These are phyloP conservation scores for Talaromyces funiculosus DNA, from an alignment of 2,329 filamentous ascomycete genomes.

Conservation along the genomic window DNA sequence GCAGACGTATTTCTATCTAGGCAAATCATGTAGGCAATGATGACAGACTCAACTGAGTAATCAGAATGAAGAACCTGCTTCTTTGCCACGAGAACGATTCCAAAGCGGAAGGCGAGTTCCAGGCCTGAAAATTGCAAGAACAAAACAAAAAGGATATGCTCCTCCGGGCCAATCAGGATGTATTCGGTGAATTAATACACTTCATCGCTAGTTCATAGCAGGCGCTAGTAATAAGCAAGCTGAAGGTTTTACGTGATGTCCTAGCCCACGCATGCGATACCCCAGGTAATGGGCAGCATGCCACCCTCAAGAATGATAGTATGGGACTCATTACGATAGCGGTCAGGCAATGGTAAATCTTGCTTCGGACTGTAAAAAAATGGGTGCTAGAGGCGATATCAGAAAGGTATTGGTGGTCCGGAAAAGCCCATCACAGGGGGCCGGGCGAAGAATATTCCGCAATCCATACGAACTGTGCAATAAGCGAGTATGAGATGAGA, in stretches of 20 bases:
- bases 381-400: background rate
- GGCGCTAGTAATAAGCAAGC: conserved; percentile 49
- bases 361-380: background rate
- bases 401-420: no score
- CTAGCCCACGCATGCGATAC: background rate
- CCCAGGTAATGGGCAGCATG: background rate
- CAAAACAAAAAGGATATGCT: background rate
- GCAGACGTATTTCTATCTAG: background rate
- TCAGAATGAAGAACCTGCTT: background rate
- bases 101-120: background rate
- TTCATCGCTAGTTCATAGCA: conserved; percentile 45
- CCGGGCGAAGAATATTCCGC: no score
- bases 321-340: background rate
- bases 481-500: background rate
- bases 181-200: background rate
- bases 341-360: background rate
- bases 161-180: background rate
- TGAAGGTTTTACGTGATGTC: conserved; percentile 33
- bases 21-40: background rate
- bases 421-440: no score
- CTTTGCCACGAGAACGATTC: background rate
- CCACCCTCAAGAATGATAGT: background rate
- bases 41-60: background rate
- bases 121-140: background rate
- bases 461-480: conserved; percentile 48